phyloP scores from a whole-genome alignment of 768 basidiomycete genomes.

The Boletus subcaerulescens region DNA sequence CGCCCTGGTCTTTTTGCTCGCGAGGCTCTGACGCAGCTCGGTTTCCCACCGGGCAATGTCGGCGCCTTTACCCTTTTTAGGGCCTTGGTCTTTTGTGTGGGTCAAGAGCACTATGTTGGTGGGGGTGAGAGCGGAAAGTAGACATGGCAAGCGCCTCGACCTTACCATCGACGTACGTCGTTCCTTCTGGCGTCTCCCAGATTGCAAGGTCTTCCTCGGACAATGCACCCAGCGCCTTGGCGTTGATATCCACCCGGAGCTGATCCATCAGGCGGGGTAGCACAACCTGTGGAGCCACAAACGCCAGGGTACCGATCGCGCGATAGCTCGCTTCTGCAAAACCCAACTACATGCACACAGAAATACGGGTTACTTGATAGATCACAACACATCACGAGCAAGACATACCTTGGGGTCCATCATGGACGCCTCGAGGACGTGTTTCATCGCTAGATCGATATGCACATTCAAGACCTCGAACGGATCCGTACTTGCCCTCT shows the following conservation, averaged over 20 bases:
- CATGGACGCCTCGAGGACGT: slow-evolving; percentile 47
- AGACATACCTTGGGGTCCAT: slow-evolving; percentile 44
- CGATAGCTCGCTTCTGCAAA: slow-evolving; percentile 69
- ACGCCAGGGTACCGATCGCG: slow-evolving; percentile 72
- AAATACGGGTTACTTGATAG: neutral
- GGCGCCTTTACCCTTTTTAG: slow-evolving; percentile 79
- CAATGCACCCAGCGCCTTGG: slow-evolving; percentile 54
- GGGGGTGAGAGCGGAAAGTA: too few species aligned
- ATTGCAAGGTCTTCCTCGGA: slow-evolving; percentile 75
- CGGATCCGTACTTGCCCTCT: slow-evolving; percentile 67
- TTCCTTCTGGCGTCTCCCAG: slow-evolving; percentile 85
- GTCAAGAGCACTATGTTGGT: slow-evolving; percentile 53
- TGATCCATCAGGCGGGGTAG: slow-evolving; percentile 71
- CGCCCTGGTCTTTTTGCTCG: slow-evolving; percentile 61
- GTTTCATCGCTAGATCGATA: slow-evolving; percentile 46
- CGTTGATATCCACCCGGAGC: slow-evolving; percentile 62
- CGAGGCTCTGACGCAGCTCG: slow-evolving; percentile 83
- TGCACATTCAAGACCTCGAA: slow-evolving; percentile 51
- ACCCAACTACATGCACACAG: slow-evolving; percentile 20
- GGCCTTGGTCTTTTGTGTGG: slow-evolving; percentile 49
- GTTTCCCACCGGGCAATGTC: slow-evolving; percentile 95
- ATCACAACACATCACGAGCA: too few species aligned
- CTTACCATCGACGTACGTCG: slow-evolving; percentile 73
- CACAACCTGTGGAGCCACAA: slow-evolving; percentile 69
- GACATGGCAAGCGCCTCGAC: too few species aligned